phyloP scores from a whole-genome alignment of 495 filamentous ascomycete species.

The Melanomma pulvis-pyrius region DNA sequence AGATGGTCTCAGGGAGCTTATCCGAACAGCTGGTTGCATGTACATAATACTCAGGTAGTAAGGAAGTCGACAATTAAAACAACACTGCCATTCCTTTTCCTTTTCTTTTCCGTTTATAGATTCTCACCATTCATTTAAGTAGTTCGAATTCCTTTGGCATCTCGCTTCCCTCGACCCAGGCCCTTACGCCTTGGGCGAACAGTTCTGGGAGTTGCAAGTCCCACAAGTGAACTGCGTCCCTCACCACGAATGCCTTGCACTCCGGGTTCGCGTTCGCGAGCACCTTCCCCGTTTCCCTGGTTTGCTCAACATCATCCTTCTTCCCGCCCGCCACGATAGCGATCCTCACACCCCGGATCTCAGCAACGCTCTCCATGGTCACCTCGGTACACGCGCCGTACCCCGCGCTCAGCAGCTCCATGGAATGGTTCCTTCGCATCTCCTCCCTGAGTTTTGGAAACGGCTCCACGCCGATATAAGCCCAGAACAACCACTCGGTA shows the following conservation, averaged over 20 bases:
- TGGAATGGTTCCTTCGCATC: conserved; percentile 17
- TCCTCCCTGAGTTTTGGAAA: conserved; percentile 14
- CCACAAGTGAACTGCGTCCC: conserved; percentile 3
- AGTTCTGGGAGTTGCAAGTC: conserved; percentile 4
- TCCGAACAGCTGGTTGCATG: too few relatives aligned
- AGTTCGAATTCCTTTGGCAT: conserved; percentile 5
- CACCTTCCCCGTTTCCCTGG: background rate
- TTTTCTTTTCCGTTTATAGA: background rate
- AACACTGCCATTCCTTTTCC: too few relatives aligned
- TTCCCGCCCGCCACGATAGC: conserved; percentile 4
- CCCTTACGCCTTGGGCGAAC: conserved; percentile 3
- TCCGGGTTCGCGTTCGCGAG: conserved; percentile 1
- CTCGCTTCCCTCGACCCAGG: background rate
- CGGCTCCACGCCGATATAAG: conserved; percentile 10
- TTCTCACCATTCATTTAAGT: background rate
- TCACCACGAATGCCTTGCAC: conserved; percentile 2
- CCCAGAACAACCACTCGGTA: conserved; percentile 4
- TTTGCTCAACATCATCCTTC: background rate
- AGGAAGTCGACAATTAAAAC: too few relatives aligned
- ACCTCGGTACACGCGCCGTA: background rate
- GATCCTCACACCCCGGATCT: conserved; percentile 4
- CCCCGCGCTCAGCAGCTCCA: conserved; percentile 4
- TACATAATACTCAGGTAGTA: too few relatives aligned
- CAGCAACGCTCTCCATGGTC: background rate
- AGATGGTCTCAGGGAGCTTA: too few relatives aligned